Base-by-base conservation (phyloP, 2,329 filamentous ascomycete species). In the Drechmeria coniospora region DNA sequence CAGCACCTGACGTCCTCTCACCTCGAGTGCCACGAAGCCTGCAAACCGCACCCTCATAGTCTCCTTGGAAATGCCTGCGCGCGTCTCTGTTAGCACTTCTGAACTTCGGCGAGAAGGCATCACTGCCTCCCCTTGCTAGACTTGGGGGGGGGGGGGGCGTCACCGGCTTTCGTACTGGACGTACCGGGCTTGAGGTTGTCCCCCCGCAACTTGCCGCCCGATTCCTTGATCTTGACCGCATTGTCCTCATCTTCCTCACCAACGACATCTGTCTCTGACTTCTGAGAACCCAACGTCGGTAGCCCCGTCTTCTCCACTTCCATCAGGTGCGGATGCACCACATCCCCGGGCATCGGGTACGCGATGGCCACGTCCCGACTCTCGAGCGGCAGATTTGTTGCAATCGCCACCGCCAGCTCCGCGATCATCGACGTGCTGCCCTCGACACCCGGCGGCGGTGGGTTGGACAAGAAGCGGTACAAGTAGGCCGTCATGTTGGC, bases 381-480 rank as follows among this genome's bases (percentile, higher is more conserved):
- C 54, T 98, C 90, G 21, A 92, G 57, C 0, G 90, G 87, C 25
- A 95, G 57, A 48, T 94, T 92, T 32, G 77, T 70, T 1, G 81
- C 74, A 37, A 98, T 84, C 34, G 76, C 78, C 17, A 95, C 69
- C 0, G 86, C 83, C 27, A 95, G 66, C 53, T 94, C 86, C 30
- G 94, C 68, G 49, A 98, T 95, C 74, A 90, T 92, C 30, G 77
- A 75, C 2, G 86, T 79, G 36, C 82, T 84, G 28, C 82, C 84
- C 38, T 87, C 77, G n/a, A 95, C 67, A 7, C 84, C 86, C 2
- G 74, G 56, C 0, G 83, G 81, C 1, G 81, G 68, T 2, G 84
- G 82, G 8, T 81, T 78, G 31, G 72, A 66, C 26, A 95, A 63
- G 44, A 81, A 74, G 44, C 78, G 72, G 34, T 76, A 74, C 19